Evolutionary conservation across 805 yeast species (phyloP).

Genomic region (Peterozyma xylosa): DNA sequence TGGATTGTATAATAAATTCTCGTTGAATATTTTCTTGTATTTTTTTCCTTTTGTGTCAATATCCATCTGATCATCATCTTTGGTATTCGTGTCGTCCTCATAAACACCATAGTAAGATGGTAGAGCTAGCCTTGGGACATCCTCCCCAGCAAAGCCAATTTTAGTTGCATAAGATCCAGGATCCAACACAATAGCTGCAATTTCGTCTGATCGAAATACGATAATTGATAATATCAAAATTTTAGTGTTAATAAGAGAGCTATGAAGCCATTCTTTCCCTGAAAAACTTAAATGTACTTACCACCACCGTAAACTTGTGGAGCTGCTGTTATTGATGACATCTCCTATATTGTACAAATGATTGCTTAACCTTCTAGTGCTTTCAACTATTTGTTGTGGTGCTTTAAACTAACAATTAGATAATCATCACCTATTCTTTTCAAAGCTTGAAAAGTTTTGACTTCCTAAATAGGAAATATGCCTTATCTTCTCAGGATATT

Average conservation of each 20-base stretch:
- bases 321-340: constrained; percentile 23
- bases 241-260: not conserved
- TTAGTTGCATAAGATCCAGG: constrained; percentile 83
- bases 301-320: constrained; percentile 48
- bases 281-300: constrained; percentile 1
- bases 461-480: too few species aligned
- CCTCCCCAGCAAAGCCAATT: constrained; percentile 90
- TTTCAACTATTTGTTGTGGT: too few species aligned
- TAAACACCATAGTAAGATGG: constrained; percentile 60
- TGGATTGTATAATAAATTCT: constrained; percentile 31
- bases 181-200: constrained; percentile 85
- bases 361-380: too few species aligned
- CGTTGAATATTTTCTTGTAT: constrained; percentile 18
- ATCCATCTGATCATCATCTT: constrained; percentile 12
- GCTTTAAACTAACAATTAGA: too few species aligned
- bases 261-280: not conserved
- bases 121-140: constrained; percentile 66
- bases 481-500: too few species aligned
- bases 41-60: constrained; percentile 12
- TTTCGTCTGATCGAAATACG: constrained; percentile 47
- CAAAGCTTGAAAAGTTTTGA: too few species aligned
- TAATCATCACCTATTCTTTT: too few species aligned
- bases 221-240: too few species aligned
- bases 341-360: not conserved
- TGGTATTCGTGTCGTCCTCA: constrained; percentile 1